Evolutionary conservation across 345 rosid genomes (phyloP).

Genomic region (Mercurialis annua): DNA sequence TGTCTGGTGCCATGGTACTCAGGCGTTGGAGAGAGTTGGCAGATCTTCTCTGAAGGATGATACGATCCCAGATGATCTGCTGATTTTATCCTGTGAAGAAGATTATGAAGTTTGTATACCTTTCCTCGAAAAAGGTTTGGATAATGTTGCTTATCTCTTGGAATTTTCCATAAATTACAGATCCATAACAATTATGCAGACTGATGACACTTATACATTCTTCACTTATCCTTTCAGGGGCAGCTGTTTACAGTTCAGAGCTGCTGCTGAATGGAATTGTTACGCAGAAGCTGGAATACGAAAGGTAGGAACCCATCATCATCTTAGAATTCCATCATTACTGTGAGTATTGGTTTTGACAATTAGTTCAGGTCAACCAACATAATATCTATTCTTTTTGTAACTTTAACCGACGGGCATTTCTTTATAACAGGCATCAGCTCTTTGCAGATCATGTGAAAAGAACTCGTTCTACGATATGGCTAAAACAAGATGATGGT

Average conservation of each 20-base stretch:
- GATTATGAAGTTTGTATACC: constrained; percentile 54
- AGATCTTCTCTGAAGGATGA: constrained; percentile 63
- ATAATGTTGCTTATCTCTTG: background rate
- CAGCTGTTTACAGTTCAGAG: constrained; percentile 78
- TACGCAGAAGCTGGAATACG: constrained; percentile 77
- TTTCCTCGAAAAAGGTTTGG: constrained; percentile 73
- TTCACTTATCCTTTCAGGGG: constrained; percentile 43
- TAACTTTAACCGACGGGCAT: background rate
- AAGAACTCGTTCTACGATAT: constrained; percentile 64
- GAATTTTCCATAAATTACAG: background rate
- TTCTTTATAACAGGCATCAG: constrained; percentile 49
- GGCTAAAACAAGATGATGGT: constrained; percentile 58
- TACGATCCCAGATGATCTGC: constrained; percentile 47
- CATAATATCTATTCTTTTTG: background rate
- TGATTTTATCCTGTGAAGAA: constrained; percentile 81
- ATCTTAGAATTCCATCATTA: background rate
- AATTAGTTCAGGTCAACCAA: too few species aligned
- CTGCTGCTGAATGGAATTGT: constrained; percentile 82
- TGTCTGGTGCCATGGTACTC: constrained; percentile 20
- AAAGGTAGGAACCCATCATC: constrained; percentile 48
- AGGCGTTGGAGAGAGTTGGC: constrained; percentile 77
- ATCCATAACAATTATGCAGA: too few species aligned
- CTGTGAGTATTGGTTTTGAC: background rate
- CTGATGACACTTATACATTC: background rate
- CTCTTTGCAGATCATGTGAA: constrained; percentile 63